Evolutionary conservation across 2,329 filamentous ascomycete genomes (phyloP).

Genomic region (Coleophoma cylindrospora): DNA sequence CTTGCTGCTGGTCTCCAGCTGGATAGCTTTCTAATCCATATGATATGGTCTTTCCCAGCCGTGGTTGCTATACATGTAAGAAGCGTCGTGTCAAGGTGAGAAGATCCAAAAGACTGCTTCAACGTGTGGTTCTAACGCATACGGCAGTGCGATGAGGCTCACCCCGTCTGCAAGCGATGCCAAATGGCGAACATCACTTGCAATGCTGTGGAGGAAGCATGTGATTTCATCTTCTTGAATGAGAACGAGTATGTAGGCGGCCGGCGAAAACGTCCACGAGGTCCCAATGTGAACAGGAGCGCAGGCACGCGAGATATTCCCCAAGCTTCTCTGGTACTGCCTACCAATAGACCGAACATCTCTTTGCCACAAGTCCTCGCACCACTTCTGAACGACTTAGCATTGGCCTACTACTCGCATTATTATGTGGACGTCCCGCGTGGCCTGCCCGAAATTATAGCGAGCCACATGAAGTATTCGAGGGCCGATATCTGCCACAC

Average conservation of each 20-base stretch:
- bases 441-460: conserved; percentile 4
- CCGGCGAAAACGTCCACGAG: conserved; percentile 9
- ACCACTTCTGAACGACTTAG: neutral
- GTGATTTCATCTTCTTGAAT: conserved; percentile 5
- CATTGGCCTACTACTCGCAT: conserved; percentile 1
- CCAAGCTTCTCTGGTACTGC: neutral
- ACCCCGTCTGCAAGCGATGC: conserved; percentile 6
- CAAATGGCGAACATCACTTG: conserved; percentile 8
- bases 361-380: neutral
- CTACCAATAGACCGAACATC: neutral
- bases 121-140: neutral
- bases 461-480: neutral
- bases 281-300: conserved; percentile 5
- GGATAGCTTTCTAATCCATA: no score
- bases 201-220: neutral
- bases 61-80: conserved; percentile 7
- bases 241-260: conserved; percentile 9
- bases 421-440: conserved; percentile 1
- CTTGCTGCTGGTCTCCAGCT: no score
- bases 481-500: neutral
- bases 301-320: neutral
- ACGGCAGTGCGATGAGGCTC: conserved; percentile 6
- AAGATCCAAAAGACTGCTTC: no score
- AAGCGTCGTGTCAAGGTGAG: conserved; percentile 4
- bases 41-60: conserved; percentile 6